Conservation (phyloP, 306 rosid genomes). For the Spatholobus suberectus region DNA sequence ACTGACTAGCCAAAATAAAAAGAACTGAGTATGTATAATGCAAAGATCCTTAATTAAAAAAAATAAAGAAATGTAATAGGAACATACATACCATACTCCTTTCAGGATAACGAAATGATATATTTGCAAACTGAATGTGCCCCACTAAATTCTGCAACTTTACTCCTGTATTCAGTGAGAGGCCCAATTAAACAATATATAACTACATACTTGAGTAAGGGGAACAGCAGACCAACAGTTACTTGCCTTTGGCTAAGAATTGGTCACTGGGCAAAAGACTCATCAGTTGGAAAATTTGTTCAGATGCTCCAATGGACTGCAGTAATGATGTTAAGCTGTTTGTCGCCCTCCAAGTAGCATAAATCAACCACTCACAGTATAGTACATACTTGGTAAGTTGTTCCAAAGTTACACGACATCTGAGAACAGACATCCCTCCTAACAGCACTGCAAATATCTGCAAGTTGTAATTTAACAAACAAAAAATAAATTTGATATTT, state of each 20-base stretch:
- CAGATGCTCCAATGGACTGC: conserved; percentile 87
- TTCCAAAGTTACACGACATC: conserved; percentile 63
- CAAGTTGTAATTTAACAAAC: conserved; percentile 30
- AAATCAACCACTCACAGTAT: conserved; percentile 92
- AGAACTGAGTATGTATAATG: neutral
- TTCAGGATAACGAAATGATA: conserved; percentile 71
- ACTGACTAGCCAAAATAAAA: neutral
- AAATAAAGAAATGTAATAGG: neutral
- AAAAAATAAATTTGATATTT: neutral
- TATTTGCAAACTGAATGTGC: conserved; percentile 67
- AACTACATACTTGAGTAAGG: neutral
- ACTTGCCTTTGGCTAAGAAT: conserved; percentile 67
- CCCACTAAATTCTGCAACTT: conserved; percentile 67
- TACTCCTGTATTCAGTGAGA: conserved; percentile 56
- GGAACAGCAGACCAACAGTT: neutral
- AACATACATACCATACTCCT: conserved; percentile 58
- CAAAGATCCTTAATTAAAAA: neutral
- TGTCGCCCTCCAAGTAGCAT: conserved; percentile 86
- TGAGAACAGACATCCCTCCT: conserved; percentile 65
- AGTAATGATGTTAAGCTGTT: conserved; percentile 72
- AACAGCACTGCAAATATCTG: conserved; percentile 74
- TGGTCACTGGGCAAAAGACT: conserved; percentile 69
- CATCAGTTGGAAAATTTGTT: conserved; percentile 64
- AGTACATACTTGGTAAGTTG: conserved; percentile 85
- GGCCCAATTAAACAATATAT: conserved; percentile 34